Evolutionary conservation across 2,329 filamentous ascomycete genomes (phyloP).

Genomic region (Cytospora leucostoma): DNA sequence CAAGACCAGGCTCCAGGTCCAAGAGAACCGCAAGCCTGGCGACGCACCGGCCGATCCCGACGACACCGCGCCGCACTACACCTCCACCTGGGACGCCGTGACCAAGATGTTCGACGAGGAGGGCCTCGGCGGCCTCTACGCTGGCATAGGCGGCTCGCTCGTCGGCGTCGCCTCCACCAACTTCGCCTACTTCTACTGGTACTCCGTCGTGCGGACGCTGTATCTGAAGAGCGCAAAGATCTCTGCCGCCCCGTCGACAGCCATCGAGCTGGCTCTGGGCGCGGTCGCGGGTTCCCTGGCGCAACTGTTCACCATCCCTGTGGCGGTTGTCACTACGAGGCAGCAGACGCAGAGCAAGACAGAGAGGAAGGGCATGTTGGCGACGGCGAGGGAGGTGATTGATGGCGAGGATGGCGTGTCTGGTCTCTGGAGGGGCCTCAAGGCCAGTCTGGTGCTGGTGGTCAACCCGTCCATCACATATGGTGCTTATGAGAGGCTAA

Average conservation of each 20-base stretch:
- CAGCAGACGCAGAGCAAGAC: conserved; percentile 89
- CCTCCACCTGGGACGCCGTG: conserved; percentile 85
- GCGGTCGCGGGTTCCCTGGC: conserved; percentile 87
- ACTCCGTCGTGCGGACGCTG: conserved; percentile 79
- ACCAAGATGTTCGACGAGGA: conserved; percentile 80
- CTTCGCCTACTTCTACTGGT: conserved; percentile 99
- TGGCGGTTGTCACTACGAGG: conserved; percentile 91
- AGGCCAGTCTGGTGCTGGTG: conserved; percentile 92
- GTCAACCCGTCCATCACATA: conserved; percentile 98
- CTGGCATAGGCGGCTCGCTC: conserved; percentile 82
- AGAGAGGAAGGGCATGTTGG: conserved; percentile 83
- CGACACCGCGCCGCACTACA: conserved; percentile 70
- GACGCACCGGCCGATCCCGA: conserved; percentile 44
- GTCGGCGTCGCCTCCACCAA: conserved; percentile 95
- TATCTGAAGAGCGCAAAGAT: conserved; percentile 66
- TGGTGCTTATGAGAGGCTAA: conserved; percentile 89
- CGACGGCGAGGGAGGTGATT: conserved; percentile 86
- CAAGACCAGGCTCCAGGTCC: conserved; percentile 94
- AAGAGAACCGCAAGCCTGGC: conserved; percentile 68
- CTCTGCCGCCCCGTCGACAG: conserved; percentile 66
- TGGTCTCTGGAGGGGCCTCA: conserved; percentile 92
- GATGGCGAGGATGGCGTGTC: conserved; percentile 85
- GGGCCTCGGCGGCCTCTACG: conserved; percentile 80
- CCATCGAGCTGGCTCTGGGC: conserved; percentile 80
- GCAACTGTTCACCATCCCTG: conserved; percentile 94